These are phyloP conservation scores for Heracleum sosnowskyi DNA, from an alignment of 129 eudicot species.

Conservation along the genomic window DNA sequence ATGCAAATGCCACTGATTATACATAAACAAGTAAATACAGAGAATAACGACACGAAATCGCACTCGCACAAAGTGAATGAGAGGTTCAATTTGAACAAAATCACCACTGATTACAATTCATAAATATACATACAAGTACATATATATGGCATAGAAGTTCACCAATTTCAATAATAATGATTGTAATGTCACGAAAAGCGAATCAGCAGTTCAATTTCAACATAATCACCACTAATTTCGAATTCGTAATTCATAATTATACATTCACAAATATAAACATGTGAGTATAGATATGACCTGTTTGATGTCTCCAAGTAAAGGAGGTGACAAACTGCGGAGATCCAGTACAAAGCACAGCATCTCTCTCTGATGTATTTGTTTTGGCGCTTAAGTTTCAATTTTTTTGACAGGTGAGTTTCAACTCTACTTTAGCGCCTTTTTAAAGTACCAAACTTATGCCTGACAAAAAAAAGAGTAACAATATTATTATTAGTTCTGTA, in stretches of 20 bases:
- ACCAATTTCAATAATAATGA: conserved; percentile 64
- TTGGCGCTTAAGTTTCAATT: too few relatives aligned
- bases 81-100: background rate
- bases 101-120: background rate
- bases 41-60: too few relatives aligned
- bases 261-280: background rate
- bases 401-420: too few relatives aligned
- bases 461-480: too few relatives aligned
- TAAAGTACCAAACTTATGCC: too few relatives aligned
- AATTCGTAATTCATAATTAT: background rate
- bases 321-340: conserved; percentile 67
- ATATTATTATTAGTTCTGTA: too few relatives aligned
- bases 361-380: background rate
- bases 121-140: too few relatives aligned
- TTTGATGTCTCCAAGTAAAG: conserved; percentile 63
- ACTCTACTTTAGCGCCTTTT: too few relatives aligned
- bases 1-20: too few relatives aligned
- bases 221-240: background rate
- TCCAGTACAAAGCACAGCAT: conserved; percentile 74
- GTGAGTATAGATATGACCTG: conserved; percentile 33
- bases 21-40: too few relatives aligned
- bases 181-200: conserved; percentile 20
- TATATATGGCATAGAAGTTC: conserved; percentile 56
- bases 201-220: background rate
- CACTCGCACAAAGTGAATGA: background rate